phyloP scores from a whole-genome alignment of 768 basidiomycete species.

The Rhodotorula diobovata region DNA sequence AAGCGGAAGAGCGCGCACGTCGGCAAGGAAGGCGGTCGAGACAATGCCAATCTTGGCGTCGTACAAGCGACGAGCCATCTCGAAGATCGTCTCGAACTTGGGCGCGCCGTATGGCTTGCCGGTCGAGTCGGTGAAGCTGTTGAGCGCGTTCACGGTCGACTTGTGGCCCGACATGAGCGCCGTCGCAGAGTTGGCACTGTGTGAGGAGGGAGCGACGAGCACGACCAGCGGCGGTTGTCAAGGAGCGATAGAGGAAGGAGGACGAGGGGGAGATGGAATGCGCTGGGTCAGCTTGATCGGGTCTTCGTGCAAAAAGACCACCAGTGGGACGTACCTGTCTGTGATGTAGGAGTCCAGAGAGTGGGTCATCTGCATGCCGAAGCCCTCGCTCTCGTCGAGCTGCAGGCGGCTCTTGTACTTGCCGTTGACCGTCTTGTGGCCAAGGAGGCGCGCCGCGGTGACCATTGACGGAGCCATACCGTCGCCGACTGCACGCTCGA shows the following conservation, averaged over 20 bases:
- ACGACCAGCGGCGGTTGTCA: too few relatives aligned
- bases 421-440: slow-evolving; percentile 50
- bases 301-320: too few relatives aligned
- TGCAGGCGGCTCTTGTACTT: slow-evolving; percentile 45
- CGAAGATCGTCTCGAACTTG: slow-evolving; percentile 48
- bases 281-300: too few relatives aligned
- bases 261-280: too few relatives aligned
- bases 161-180: slow-evolving; percentile 48
- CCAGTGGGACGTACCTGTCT: slow-evolving; percentile 15
- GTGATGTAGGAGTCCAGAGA: slow-evolving; percentile 28
- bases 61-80: slow-evolving; percentile 45
- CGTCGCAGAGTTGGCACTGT: slow-evolving; percentile 50
- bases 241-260: background rate
- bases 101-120: slow-evolving; percentile 45
- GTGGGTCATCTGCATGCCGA: slow-evolving; percentile 46
- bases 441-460: slow-evolving; percentile 49
- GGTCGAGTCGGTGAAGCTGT: slow-evolving; percentile 40
- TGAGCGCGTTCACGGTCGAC: slow-evolving; percentile 47
- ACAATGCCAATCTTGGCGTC: slow-evolving; percentile 49
- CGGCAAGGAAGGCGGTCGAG: slow-evolving; percentile 48
- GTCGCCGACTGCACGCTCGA: too few relatives aligned
- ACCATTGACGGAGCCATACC: slow-evolving; percentile 45
- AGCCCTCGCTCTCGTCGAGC: slow-evolving; percentile 42
- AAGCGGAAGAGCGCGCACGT: slow-evolving; percentile 44
- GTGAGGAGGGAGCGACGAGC: slow-evolving; percentile 19